phyloP scores from a whole-genome alignment of 2,329 filamentous ascomycete species.

The Grosmannia huntii region DNA sequence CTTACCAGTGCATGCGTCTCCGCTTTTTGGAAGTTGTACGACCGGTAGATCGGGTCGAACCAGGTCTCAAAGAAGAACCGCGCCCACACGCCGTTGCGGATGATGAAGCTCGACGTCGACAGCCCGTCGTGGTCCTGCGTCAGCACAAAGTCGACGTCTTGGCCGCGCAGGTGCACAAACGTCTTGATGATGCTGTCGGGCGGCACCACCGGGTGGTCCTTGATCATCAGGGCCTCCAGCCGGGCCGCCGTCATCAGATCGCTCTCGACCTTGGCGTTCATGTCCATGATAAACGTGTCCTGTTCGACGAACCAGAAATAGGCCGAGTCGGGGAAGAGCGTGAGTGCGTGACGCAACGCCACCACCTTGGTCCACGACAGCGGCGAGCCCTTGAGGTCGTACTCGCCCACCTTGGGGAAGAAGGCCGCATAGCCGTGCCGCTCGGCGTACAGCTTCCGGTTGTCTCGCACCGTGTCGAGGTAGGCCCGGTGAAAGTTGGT shows the following conservation, averaged over 20 bases:
- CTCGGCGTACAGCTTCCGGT: constrained; percentile 72
- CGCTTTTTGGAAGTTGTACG: constrained; percentile 92
- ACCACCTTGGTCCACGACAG: constrained; percentile 66
- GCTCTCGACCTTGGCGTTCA: constrained; percentile 52
- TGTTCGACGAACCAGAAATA: constrained; percentile 84
- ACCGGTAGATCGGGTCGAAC: constrained; percentile 89
- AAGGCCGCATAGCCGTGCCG: constrained; percentile 82
- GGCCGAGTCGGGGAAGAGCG: constrained; percentile 59
- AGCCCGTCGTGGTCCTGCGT: constrained; percentile 77
- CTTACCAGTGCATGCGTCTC: constrained; percentile 81
- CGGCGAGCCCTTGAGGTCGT: constrained; percentile 51
- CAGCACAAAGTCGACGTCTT: constrained; percentile 69
- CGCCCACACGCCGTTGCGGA: constrained; percentile 79
- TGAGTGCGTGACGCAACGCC: constrained; percentile 78
- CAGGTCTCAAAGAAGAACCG: constrained; percentile 88
- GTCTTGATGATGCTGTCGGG: constrained; percentile 97
- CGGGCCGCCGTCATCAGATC: constrained; percentile 54
- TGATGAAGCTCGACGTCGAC: constrained; percentile 61
- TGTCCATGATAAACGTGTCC: constrained; percentile 81
- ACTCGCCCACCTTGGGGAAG: constrained; percentile 65
- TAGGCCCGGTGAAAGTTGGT: constrained; percentile 51
- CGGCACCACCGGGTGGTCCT: constrained; percentile 75
- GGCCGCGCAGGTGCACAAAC: constrained; percentile 64
- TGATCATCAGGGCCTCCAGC: constrained; percentile 70
- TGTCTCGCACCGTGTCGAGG: constrained; percentile 62